phyloP scores from a whole-genome alignment of 2,329 filamentous ascomycete species.

The Chalara sp. region DNA sequence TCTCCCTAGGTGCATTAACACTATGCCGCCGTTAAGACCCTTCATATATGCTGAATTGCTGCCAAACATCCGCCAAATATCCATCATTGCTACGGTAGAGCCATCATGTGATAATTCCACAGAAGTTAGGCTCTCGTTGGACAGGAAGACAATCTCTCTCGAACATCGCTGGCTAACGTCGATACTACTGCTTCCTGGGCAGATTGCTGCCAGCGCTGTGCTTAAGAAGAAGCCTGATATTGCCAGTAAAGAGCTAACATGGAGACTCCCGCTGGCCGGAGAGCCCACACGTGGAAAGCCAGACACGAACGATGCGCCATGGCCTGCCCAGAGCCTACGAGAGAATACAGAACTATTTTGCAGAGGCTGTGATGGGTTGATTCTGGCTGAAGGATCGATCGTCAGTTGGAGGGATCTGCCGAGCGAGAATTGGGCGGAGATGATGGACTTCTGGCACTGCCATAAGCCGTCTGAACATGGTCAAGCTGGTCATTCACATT shows the following conservation, averaged over 20 bases:
- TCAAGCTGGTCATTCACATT: conserved; percentile 25
- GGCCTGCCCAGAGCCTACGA: conserved; percentile 46
- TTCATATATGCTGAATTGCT: conserved; percentile 58
- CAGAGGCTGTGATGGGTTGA: conserved; percentile 36
- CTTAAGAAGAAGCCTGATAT: conserved; percentile 15
- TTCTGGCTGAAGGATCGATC: conserved; percentile 33
- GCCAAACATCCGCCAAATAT: conserved; percentile 57
- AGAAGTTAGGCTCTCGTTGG: conserved; percentile 32
- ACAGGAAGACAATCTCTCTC: conserved; percentile 40
- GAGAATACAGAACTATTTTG: conserved; percentile 27
- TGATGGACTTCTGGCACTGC: conserved; percentile 99
- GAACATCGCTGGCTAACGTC: conserved; percentile 38
- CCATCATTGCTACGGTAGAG: conserved; percentile 46
- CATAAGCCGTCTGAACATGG: conserved; percentile 70
- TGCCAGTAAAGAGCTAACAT: conserved; percentile 35
- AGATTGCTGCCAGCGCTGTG: conserved; percentile 15
- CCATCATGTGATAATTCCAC: conserved; percentile 27
- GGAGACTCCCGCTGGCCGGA: conserved; percentile 42
- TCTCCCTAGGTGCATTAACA: no score
- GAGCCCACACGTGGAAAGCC: conserved; percentile 4
- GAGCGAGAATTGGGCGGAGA: conserved; percentile 96
- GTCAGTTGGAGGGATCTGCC: conserved; percentile 83
- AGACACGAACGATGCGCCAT: conserved; percentile 28
- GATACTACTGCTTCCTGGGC: conserved; percentile 32
- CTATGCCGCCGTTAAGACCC: conserved; percentile 10